Conservation (phyloP, 768 basidiomycete species). For the Lyophyllum shimeji region DNA sequence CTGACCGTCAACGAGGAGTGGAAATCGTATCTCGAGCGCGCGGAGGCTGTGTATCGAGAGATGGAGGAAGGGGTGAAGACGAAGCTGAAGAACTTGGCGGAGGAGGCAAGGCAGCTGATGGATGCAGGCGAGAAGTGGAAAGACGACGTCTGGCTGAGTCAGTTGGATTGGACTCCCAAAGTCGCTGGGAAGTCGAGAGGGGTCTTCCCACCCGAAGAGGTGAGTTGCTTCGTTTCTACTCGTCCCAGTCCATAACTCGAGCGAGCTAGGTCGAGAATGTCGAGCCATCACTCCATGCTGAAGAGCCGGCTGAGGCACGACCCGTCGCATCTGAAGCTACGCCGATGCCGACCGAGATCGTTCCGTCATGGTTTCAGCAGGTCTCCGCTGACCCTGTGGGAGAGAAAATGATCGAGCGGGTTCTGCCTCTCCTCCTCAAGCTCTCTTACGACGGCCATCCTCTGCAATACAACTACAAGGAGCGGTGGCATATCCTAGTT, state of each 20-base stretch:
- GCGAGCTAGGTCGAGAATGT: constrained; percentile 3
- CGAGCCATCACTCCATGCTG: not conserved
- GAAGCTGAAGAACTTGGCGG: constrained; percentile 66
- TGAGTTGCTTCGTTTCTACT: constrained; percentile 6
- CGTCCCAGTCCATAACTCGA: not conserved
- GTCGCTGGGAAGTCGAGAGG: constrained; percentile 69
- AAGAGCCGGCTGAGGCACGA: not conserved
- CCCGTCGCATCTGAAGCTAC: not conserved
- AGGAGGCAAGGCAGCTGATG: constrained; percentile 66
- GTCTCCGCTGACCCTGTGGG: constrained; percentile 44
- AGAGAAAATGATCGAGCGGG: constrained; percentile 42
- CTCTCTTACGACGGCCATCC: constrained; percentile 62
- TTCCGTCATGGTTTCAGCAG: constrained; percentile 60
- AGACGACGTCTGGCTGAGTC: constrained; percentile 80
- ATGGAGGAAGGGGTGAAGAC: constrained; percentile 76
- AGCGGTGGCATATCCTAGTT: constrained; percentile 68
- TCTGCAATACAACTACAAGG: constrained; percentile 48
- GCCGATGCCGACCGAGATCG: constrained; percentile 11
- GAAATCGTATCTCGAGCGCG: constrained; percentile 77
- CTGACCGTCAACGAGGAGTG: constrained; percentile 89
- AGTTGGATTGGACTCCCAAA: constrained; percentile 96
- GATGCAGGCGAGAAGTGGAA: constrained; percentile 49
- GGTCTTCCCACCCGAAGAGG: constrained; percentile 32
- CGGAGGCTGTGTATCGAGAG: constrained; percentile 71
- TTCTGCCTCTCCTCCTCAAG: constrained; percentile 68